Conservation (phyloP, 2,329 filamentous ascomycete species). For the Beauveria sp. region DNA sequence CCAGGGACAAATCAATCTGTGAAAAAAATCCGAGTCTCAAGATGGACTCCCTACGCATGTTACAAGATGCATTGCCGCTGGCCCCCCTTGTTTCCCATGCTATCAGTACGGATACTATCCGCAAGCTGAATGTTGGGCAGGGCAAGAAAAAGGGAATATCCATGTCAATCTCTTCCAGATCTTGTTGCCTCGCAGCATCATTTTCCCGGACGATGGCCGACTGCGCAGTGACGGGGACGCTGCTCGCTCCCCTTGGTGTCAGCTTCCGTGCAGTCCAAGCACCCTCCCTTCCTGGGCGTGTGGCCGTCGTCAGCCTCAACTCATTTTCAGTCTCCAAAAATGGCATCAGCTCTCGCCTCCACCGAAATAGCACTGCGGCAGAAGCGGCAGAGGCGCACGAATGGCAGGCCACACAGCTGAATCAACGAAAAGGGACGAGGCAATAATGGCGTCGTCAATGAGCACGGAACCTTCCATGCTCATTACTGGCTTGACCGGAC, state of each 20-base stretch:
- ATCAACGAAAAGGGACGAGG: not conserved
- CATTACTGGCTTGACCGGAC: not conserved
- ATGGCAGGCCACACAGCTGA: not conserved
- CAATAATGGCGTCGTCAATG: not conserved
- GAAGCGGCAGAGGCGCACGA: slow-evolving; percentile 6
- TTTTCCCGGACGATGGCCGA: slow-evolving; percentile 9
- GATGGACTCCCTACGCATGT: not conserved
- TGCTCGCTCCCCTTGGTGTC: not conserved
- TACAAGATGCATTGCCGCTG: not conserved
- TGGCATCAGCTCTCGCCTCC: not conserved
- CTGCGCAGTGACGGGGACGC: not conserved
- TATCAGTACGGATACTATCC: not conserved
- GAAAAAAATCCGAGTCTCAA: no score
- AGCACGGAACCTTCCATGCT: not conserved
- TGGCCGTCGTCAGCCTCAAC: slow-evolving; percentile 1
- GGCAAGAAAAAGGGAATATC: not conserved
- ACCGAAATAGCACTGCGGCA: slow-evolving; percentile 4
- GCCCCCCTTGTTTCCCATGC: not conserved
- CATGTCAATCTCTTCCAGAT: not conserved
- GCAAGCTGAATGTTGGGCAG: not conserved
- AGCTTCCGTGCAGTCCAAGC: not conserved
- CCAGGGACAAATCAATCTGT: no score
- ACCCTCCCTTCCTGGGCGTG: not conserved
- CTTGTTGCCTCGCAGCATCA: not conserved
- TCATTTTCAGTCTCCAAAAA: not conserved